Percentiles rank a stretch among this genome's conserved stretches.
phyloP scores from a whole-genome alignment of 176 grass and related monocot genomes.

The Stipa capillata region DNA sequence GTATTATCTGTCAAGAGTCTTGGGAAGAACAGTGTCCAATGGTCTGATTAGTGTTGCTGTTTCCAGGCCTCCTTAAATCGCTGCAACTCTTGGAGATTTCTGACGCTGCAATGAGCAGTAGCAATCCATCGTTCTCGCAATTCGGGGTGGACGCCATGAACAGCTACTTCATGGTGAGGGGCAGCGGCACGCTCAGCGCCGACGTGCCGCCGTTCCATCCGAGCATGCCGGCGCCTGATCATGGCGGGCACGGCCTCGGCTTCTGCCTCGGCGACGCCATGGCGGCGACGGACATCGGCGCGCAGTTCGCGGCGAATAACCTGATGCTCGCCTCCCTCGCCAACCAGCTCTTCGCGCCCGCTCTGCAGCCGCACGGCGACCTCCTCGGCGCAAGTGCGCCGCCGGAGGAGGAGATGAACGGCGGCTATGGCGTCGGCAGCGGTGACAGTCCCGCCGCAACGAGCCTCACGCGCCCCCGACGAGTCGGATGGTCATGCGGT shows the following conservation, averaged over 20 bases:
- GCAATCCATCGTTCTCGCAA: constrained; percentile 21
- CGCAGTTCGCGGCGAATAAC: constrained; percentile 20
- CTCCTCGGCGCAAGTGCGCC: background rate
- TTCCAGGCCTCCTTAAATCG: constrained; percentile 18
- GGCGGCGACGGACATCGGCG: background rate
- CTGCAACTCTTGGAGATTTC: background rate
- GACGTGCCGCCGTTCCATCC: constrained; percentile 37
- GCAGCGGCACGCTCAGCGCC: constrained; percentile 14
- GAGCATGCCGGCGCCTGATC: constrained; percentile 12
- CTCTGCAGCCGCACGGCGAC: constrained; percentile 2
- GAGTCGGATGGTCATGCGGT: background rate
- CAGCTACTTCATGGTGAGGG: constrained; percentile 23
- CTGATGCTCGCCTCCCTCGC: constrained; percentile 30
- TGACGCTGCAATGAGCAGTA: constrained; percentile 3
- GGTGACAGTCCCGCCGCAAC: constrained; percentile 9
- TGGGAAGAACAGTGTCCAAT: background rate
- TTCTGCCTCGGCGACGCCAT: constrained; percentile 5
- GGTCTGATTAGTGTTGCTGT: constrained; percentile 3
- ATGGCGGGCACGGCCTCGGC: constrained; percentile 20
- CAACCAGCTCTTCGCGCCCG: constrained; percentile 20
- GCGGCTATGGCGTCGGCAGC: background rate
- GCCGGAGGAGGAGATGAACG: constrained; percentile 19
- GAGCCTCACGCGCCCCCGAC: constrained; percentile 11
- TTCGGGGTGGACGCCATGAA: constrained; percentile 36
- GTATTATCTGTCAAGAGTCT: background rate